Conservation (phyloP, 768 basidiomycete genomes). For the Boletus reticulatus region DNA sequence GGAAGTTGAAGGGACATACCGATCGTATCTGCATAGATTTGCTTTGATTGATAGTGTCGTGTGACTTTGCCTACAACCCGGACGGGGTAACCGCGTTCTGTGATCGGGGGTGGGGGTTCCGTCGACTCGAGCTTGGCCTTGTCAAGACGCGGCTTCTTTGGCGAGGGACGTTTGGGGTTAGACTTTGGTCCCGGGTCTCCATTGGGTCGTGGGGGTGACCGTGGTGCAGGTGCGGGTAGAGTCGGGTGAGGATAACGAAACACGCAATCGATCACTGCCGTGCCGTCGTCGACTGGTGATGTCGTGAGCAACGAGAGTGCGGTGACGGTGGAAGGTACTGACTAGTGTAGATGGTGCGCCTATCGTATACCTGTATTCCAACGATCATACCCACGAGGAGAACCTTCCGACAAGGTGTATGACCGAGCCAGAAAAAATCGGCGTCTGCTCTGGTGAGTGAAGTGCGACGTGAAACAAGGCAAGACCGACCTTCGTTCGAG, state of each 20-base stretch:
- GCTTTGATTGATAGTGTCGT: slow-evolving; percentile 40
- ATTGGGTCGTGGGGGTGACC: slow-evolving; percentile 3
- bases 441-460: slow-evolving; percentile 32
- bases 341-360: slow-evolving; percentile 59
- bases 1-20: slow-evolving; percentile 35
- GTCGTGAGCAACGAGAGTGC: not conserved
- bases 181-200: slow-evolving; percentile 3
- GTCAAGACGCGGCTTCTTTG: slow-evolving; percentile 16
- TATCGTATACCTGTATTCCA: slow-evolving; percentile 58
- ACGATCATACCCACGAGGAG: slow-evolving; percentile 63
- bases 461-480: not conserved
- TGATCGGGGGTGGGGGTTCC: slow-evolving; percentile 37
- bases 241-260: slow-evolving; percentile 39
- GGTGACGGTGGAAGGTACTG: not conserved
- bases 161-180: not conserved
- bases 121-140: not conserved
- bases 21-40: slow-evolving; percentile 48
- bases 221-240: slow-evolving; percentile 13
- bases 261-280: slow-evolving; percentile 66
- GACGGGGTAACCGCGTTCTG: slow-evolving; percentile 46
- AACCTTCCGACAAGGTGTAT: slow-evolving; percentile 67
- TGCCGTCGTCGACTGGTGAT: slow-evolving; percentile 70
- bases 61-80: slow-evolving; percentile 47
- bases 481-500: slow-evolving; percentile 28
- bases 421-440: slow-evolving; percentile 72